phyloP scores from a whole-genome alignment of 371 early-diverging fungal species.

The Mortierella sp. region DNA sequence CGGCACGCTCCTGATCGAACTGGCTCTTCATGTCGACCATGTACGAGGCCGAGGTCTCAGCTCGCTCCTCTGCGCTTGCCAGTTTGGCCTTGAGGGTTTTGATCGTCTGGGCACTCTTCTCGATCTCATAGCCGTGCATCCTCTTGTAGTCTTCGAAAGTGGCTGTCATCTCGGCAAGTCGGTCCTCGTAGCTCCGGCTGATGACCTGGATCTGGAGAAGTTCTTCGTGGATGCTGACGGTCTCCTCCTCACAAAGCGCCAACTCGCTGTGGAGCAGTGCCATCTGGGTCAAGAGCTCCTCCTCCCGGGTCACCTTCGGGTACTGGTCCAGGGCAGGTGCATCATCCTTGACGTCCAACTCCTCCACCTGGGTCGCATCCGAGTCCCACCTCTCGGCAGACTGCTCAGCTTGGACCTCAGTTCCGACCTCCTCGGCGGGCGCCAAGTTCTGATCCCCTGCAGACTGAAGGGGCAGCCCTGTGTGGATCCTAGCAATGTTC shows the following conservation, averaged over 20 bases:
- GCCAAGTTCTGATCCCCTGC: constrained; percentile 25
- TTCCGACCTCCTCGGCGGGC: no score
- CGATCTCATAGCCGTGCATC: constrained; percentile 46
- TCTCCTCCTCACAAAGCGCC: constrained; percentile 54
- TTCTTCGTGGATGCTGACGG: constrained; percentile 56
- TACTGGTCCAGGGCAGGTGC: not conserved
- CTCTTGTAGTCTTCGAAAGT: constrained; percentile 62
- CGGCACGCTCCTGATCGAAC: constrained; percentile 57
- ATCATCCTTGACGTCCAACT: not conserved
- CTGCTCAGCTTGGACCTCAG: constrained; percentile 47
- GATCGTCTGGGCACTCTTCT: constrained; percentile 37
- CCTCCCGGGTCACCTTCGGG: constrained; percentile 17
- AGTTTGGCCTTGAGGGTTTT: constrained; percentile 47
- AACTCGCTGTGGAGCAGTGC: constrained; percentile 11
- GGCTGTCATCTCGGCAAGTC: constrained; percentile 59
- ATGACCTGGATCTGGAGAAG: constrained; percentile 66
- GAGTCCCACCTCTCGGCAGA: constrained; percentile 35
- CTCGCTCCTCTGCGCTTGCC: constrained; percentile 55
- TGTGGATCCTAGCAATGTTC: constrained; percentile 35
- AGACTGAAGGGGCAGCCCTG: constrained; percentile 27
- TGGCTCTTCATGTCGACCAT: constrained; percentile 63
- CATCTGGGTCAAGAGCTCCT: constrained; percentile 43
- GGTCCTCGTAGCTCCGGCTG: constrained; percentile 60
- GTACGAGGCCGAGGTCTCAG: constrained; percentile 51
- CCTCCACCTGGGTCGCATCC: constrained; percentile 27